These are phyloP conservation scores for Gracilaria gracilis DNA, from an alignment of 23 red algal genomes.

Conservation along the genomic window DNA sequence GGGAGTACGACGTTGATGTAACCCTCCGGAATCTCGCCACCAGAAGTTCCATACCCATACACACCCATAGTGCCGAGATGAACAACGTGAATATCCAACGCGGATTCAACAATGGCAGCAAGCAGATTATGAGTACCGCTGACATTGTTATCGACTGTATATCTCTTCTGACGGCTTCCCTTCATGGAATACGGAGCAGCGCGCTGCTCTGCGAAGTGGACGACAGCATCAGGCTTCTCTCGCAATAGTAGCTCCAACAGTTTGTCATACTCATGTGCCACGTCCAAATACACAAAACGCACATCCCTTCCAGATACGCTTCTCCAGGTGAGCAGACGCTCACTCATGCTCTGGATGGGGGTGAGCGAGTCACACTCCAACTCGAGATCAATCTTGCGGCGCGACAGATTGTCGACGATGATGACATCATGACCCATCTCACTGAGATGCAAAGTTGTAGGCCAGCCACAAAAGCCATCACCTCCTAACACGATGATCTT, in stretches of 20 bases:
- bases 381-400: conserved; percentile 96
- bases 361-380: conserved; percentile 93
- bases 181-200: conserved; percentile 98
- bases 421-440: conserved; percentile 95
- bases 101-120: conserved; percentile 88
- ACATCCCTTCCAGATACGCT: conserved; percentile 61
- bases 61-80: conserved; percentile 99
- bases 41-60: conserved; percentile 97
- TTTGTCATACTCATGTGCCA: conserved; percentile 84
- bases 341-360: conserved; percentile 85
- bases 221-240: conserved; percentile 87
- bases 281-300: conserved; percentile 88
- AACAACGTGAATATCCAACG: conserved; percentile 90
- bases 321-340: conserved; percentile 81
- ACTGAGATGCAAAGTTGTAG: conserved; percentile 88
- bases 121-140: conserved; percentile 93
- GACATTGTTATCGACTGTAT: conserved; percentile 99
- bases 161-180: conserved; percentile 86
- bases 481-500: conserved; percentile 89
- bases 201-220: conserved; percentile 99
- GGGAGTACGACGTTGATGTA: conserved; percentile 98
- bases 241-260: conserved; percentile 74
- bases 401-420: conserved; percentile 97
- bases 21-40: conserved; percentile 97
- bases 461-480: conserved; percentile 99